Evolutionary conservation across 495 filamentous ascomycete species (phyloP).

Genomic region (Amphirosellinia nigrospora): DNA sequence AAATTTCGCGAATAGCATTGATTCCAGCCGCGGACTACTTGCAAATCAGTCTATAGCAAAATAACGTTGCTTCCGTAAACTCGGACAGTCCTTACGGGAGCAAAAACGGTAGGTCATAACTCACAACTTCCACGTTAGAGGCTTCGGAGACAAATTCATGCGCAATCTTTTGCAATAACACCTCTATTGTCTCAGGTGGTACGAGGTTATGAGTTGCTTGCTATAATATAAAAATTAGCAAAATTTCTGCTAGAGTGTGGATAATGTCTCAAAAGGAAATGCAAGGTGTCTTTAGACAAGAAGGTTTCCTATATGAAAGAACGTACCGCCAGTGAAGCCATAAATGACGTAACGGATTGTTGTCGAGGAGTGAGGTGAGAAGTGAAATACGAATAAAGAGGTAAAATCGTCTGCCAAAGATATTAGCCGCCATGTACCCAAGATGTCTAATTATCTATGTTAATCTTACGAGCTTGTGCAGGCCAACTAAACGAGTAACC

Average conservation of each 20-base stretch:
- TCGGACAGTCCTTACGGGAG: background rate
- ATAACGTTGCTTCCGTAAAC: background rate
- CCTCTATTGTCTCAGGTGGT: slow-evolving; percentile 91
- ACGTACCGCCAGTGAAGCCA: slow-evolving; percentile 78
- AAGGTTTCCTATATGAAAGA: background rate
- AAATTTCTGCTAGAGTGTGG: background rate
- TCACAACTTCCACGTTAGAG: slow-evolving; percentile 77
- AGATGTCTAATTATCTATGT: slow-evolving; percentile 38
- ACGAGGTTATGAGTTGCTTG: slow-evolving; percentile 91
- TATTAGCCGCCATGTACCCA: background rate
- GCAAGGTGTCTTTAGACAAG: background rate
- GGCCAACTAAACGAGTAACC: slow-evolving; percentile 85
- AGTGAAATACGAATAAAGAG: slow-evolving; percentile 80
- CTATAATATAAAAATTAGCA: slow-evolving; percentile 11
- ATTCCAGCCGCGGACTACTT: slow-evolving; percentile 79
- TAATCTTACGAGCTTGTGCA: slow-evolving; percentile 73
- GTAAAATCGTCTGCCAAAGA: slow-evolving; percentile 44
- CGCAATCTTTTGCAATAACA: slow-evolving; percentile 91
- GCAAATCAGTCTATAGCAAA: background rate
- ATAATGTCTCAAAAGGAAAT: background rate
- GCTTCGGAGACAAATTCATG: slow-evolving; percentile 98
- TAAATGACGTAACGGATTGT: slow-evolving; percentile 89
- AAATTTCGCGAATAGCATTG: slow-evolving; percentile 94
- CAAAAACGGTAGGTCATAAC: background rate
- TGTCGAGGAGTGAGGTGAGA: slow-evolving; percentile 86